These are phyloP conservation scores for Beta vulgaris DNA, from an alignment of 148 eudicot species.

Conservation along the genomic window DNA sequence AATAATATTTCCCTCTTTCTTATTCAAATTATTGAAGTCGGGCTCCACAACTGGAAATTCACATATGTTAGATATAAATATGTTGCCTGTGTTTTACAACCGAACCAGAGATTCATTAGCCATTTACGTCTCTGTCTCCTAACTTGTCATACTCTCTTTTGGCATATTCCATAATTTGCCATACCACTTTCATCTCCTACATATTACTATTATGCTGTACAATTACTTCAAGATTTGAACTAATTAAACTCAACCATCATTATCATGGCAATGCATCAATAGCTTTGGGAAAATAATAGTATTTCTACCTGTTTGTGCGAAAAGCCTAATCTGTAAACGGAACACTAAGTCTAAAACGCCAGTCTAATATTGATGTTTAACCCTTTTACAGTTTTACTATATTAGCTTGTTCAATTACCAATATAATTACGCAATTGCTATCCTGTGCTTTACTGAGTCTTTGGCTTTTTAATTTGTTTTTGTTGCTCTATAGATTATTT, in stretches of 20 bases:
- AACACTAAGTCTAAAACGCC: not conserved
- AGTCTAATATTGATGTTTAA: not conserved
- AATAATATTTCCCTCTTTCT: too few relatives aligned
- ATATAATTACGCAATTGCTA: not conserved
- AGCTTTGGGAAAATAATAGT: not conserved
- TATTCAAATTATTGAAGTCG: too few relatives aligned
- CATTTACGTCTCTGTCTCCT: not conserved
- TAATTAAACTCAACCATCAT: not conserved
- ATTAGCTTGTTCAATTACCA: too few relatives aligned
- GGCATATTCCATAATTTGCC: too few relatives aligned
- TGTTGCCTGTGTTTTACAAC: not conserved
- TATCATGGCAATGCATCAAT: not conserved
- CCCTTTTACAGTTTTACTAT: too few relatives aligned
- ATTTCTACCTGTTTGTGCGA: not conserved
- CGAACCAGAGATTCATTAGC: not conserved
- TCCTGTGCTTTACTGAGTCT: not conserved
- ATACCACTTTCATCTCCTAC: not conserved
- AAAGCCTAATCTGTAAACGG: not conserved
- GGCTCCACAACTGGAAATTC: not conserved
- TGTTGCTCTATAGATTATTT: conserved; percentile 45
- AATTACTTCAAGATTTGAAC: not conserved
- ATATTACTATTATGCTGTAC: too few relatives aligned
- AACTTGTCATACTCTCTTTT: not conserved
- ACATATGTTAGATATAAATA: not conserved
- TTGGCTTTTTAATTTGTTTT: not conserved